Conservation (phyloP, 495 filamentous ascomycete genomes). For the Hypoxylon perforatum region DNA sequence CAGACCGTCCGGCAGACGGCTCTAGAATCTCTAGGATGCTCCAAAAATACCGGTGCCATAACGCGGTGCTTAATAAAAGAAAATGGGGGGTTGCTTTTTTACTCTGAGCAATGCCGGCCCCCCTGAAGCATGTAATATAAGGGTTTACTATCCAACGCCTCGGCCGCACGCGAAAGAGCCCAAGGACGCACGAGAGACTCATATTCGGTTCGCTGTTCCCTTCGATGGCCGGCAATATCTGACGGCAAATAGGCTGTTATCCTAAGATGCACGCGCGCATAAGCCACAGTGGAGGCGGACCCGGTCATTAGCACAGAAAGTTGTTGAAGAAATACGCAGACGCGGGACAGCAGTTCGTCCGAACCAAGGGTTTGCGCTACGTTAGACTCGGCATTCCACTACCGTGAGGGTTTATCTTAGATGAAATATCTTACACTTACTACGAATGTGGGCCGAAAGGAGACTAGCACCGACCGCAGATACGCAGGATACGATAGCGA, state of each 20-base stretch:
- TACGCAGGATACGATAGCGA: not conserved
- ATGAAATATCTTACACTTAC: not conserved
- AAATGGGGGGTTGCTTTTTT: slow-evolving; percentile 24
- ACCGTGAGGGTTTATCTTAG: not conserved
- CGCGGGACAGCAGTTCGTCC: slow-evolving; percentile 6
- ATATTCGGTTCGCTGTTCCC: slow-evolving; percentile 18
- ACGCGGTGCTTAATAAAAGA: not conserved
- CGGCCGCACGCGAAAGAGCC: slow-evolving; percentile 15
- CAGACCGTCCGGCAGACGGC: slow-evolving; percentile 18
- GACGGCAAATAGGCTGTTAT: slow-evolving; percentile 41
- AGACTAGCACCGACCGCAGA: not conserved
- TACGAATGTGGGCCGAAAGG: not conserved
- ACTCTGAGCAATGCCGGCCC: slow-evolving; percentile 34
- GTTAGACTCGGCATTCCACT: slow-evolving; percentile 30
- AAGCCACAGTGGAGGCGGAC: slow-evolving; percentile 32
- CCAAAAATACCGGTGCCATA: slow-evolving; percentile 8
- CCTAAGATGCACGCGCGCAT: slow-evolving; percentile 29
- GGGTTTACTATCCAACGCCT: slow-evolving; percentile 27
- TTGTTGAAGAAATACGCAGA: slow-evolving; percentile 8
- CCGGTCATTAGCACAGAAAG: slow-evolving; percentile 2
- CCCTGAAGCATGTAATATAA: slow-evolving; percentile 32
- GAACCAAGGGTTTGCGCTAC: slow-evolving; percentile 14
- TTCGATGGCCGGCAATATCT: slow-evolving; percentile 36
- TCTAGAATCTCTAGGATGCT: slow-evolving; percentile 4
- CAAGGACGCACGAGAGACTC: slow-evolving; percentile 8